Percentiles rank a stretch among this genome's conserved stretches.
Evolutionary conservation across 2,329 filamentous ascomycete species (phyloP).

Genomic region (Colletotrichum sp.): DNA sequence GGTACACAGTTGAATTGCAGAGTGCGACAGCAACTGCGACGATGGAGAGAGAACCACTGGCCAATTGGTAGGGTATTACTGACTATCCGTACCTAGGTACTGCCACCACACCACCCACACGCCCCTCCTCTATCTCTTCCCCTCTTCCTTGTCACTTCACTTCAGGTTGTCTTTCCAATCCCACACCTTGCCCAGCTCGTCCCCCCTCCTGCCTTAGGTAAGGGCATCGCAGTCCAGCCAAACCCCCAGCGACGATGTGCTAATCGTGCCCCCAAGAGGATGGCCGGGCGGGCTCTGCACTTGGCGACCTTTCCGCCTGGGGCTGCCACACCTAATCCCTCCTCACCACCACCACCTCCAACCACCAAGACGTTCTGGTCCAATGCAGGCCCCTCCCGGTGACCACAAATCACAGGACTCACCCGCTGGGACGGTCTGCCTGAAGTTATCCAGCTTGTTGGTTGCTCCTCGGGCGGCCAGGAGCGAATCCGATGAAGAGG

Average conservation of each 20-base stretch:
- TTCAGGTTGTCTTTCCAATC: not conserved
- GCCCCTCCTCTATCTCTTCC: not conserved
- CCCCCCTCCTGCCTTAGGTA: not conserved
- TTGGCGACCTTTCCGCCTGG: not conserved
- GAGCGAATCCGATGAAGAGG: not conserved
- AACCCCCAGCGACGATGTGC: not conserved
- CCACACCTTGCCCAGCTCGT: not conserved
- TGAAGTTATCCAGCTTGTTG: constrained; percentile 2
- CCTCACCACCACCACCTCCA: not conserved
- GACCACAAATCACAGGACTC: constrained; percentile 17
- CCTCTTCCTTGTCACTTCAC: not conserved
- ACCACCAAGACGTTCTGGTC: not conserved
- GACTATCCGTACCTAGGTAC: not conserved
- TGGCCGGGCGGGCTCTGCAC: not conserved
- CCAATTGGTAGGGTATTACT: not conserved
- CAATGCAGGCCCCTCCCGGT: constrained; percentile 17
- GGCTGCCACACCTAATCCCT: not conserved
- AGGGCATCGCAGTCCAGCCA: not conserved
- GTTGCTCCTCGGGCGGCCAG: not conserved
- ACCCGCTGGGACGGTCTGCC: constrained; percentile 1
- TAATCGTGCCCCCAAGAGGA: not conserved
- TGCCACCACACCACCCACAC: not conserved
- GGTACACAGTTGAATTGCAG: not conserved
- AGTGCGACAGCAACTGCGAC: constrained; percentile 6
- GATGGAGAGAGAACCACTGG: constrained; percentile 2